A percentile compares a stretch with the other conserved stretches of the same genome.
Conservation (phyloP, 163 green algal genomes). For the Chlamydomonas reinhardtii region DNA sequence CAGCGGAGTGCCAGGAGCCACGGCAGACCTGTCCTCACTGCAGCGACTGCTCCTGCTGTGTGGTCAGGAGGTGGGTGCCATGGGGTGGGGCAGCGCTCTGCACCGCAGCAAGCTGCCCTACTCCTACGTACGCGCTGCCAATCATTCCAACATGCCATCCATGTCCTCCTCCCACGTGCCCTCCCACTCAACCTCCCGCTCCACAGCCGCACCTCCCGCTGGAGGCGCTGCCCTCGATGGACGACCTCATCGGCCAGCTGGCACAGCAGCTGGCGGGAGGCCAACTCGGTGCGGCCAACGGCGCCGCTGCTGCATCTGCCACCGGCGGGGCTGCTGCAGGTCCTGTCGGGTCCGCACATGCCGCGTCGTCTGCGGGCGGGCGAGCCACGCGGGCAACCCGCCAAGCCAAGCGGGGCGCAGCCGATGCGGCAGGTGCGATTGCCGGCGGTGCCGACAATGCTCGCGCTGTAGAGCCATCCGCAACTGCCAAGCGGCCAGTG, state of each 20-base stretch:
- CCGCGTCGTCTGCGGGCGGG: not conserved
- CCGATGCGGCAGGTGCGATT: too few species aligned
- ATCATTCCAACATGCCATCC: too few species aligned
- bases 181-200: too few species aligned
- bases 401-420: not conserved
- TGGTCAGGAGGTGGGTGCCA: conserved; percentile 62
- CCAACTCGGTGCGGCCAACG: not conserved
- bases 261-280: not conserved
- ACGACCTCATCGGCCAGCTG: conserved; percentile 64
- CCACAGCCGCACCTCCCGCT: not conserved
- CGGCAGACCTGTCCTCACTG: conserved; percentile 59
- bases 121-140: too few species aligned
- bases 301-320: too few species aligned
- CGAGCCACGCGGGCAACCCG: not conserved
- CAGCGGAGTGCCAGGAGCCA: too few species aligned
- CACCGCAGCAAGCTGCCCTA: too few species aligned
- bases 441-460: not conserved
- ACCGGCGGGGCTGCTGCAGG: too few species aligned
- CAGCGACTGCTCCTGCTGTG: conserved; percentile 77
- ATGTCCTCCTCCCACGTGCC: too few species aligned
- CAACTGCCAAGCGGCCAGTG: not conserved
- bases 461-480: not conserved
- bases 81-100: too few species aligned
- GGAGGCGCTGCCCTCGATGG: conserved; percentile 73
- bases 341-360: not conserved